Evolutionary conservation across 768 basidiomycete species (phyloP), one percentile per base, ranked within the genome.

Genomic region (Coprinopsis cinerea): DNA sequence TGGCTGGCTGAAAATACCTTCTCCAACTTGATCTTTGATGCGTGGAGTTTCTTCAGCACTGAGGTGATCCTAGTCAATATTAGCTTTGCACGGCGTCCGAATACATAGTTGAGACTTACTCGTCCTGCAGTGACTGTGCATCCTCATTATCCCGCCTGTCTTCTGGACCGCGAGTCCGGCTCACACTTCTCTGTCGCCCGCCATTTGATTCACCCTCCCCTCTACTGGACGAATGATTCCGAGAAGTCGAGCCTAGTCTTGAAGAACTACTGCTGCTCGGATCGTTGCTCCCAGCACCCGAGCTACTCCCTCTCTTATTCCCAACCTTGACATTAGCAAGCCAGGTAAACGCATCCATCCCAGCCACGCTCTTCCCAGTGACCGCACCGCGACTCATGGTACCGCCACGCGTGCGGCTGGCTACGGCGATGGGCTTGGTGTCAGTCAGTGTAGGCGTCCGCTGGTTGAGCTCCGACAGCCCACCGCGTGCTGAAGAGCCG

Each of bases 11-110:
- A 46, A 35, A 66, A 11, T 48, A 86, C 90, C 75, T 90, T 92
- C 61, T 95, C 93, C 10, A 94, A 79, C 53, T 85, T 88, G 59
- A 92, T 81, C 60, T 87, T 88, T 7, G 79, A 77, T 0, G 79
- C 69, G 6, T 75, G 66, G 20, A 92, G 74, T 56, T 78, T 82
- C 4, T 74, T 81, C 26, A 88, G 68, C 6, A 88, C 89, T 6
- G 79, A 75, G 1, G 84, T 87, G 53, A 92, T 81, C 64, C 88
- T 91, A 51, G 22, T 4, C 26, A 11, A 23, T n/a, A 32, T 45
- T 11, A 20, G 11, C 10, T 11, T 7, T 10, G 18, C 18, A 20
- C 10, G 10, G 18, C 10, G 11, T 7, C 37, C 10, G 18, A 18
- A 7, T 23, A 17, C 5, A 47, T 10, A 35, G 10, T 17, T 24